A percentile compares a stretch with the other conserved stretches of the same genome.
phyloP scores from a whole-genome alignment of 2,329 filamentous ascomycete species.

The Juglanconis sp. region DNA sequence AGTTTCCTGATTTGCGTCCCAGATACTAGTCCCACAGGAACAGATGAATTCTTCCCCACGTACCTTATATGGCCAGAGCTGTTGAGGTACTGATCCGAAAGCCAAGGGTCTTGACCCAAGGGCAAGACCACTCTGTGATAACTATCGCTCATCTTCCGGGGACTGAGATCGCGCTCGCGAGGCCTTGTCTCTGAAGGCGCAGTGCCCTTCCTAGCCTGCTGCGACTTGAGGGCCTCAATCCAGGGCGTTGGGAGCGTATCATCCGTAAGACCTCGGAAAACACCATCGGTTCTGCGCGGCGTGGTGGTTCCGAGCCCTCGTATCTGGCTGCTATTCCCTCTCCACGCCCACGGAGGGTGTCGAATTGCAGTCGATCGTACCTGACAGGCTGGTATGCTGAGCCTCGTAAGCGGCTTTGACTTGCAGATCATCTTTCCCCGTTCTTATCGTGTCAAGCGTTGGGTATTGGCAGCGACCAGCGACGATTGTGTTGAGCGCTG shows the following conservation, averaged over 20 bases:
- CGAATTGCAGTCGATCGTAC: no score
- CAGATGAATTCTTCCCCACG: conserved; percentile 32
- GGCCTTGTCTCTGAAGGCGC: conserved; percentile 21
- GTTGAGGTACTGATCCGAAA: conserved; percentile 76
- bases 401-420: not conserved
- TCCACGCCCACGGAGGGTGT: not conserved
- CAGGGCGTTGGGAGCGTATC: conserved; percentile 51
- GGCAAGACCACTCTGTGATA: conserved; percentile 66
- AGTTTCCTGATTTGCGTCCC: not conserved
- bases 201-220: conserved; percentile 39
- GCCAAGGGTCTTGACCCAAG: conserved; percentile 70
- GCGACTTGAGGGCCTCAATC: conserved; percentile 63
- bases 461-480: not conserved
- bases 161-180: conserved; percentile 53
- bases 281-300: conserved; percentile 31
- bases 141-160: conserved; percentile 69
- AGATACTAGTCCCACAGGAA: conserved; percentile 30
- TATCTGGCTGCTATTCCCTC: not conserved
- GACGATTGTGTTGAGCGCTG: not conserved
- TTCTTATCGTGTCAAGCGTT: not conserved
- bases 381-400: not conserved
- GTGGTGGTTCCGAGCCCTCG: conserved; percentile 25
- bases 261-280: conserved; percentile 35
- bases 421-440: not conserved
- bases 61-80: conserved; percentile 69